These are phyloP conservation scores for Clitoria ternatea DNA, from an alignment of 306 rosid species.

Conservation along the genomic window DNA sequence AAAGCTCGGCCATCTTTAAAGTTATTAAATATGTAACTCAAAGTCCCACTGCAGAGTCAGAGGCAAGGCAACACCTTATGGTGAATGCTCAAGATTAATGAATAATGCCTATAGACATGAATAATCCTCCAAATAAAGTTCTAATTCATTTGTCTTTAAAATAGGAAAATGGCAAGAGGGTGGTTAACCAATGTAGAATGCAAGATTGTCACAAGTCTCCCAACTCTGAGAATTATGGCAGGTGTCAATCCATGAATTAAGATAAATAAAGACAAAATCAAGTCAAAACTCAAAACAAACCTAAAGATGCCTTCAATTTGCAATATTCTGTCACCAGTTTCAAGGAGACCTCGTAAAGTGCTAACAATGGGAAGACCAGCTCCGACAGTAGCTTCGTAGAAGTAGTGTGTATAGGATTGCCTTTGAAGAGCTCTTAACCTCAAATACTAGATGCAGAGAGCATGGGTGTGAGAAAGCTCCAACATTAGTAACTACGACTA, in stretches of 20 bases:
- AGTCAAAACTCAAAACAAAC: constrained; percentile 34
- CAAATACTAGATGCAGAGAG: constrained; percentile 62
- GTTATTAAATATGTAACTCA: constrained; percentile 96
- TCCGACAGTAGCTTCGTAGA: constrained; percentile 98
- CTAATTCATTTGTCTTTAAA: neutral
- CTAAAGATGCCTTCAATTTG: constrained; percentile 97
- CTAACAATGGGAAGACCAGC: constrained; percentile 98
- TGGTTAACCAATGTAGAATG: neutral
- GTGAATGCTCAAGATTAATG: constrained; percentile 8
- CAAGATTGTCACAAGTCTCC: neutral
- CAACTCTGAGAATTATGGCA: neutral
- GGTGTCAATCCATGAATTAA: constrained; percentile 41
- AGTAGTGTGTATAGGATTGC: constrained; percentile 94
- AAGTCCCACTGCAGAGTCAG: constrained; percentile 82
- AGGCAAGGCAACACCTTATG: constrained; percentile 5
- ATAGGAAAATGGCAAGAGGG: neutral
- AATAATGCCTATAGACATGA: neutral
- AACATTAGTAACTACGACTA: neutral
- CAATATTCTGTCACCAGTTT: constrained; percentile 94
- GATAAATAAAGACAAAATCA: constrained; percentile 3
- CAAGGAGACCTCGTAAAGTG: constrained; percentile 91
- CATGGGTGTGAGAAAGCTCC: neutral
- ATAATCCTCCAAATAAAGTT: constrained; percentile 11
- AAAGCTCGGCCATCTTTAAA: constrained; percentile 58
- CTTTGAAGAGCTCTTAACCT: constrained; percentile 95